Percentiles rank a stretch among this genome's conserved stretches.
Conservation (phyloP, 2,329 filamentous ascomycete genomes). For the Dactylonectria estremocensis region DNA sequence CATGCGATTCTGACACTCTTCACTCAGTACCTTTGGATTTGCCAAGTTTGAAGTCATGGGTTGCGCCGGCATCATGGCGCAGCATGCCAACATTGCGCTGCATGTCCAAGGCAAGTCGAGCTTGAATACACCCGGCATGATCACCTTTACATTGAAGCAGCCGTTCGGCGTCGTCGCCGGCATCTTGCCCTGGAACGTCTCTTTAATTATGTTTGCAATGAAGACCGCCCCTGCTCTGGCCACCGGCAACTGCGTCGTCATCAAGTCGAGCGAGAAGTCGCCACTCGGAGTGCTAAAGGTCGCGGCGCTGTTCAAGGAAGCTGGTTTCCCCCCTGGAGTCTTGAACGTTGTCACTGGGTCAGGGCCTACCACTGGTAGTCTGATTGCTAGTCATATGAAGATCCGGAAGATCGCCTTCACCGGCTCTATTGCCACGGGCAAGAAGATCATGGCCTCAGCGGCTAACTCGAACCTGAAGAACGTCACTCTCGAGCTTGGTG, state of each 20-base stretch:
- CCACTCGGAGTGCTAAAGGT: not conserved
- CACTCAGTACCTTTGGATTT: not conserved
- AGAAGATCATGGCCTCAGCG: slow-evolving; percentile 78
- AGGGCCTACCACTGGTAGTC: slow-evolving; percentile 3
- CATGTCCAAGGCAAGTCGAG: not conserved
- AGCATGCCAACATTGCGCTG: not conserved
- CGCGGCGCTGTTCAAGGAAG: slow-evolving; percentile 10
- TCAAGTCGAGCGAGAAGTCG: not conserved
- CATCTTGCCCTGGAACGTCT: slow-evolving; percentile 1
- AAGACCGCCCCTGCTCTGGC: not conserved
- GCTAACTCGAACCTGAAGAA: slow-evolving; percentile 70
- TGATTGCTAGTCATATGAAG: slow-evolving; percentile 32
- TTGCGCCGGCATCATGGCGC: not conserved
- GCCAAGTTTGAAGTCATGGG: not conserved
- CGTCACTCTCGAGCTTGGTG: slow-evolving; percentile 70
- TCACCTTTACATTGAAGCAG: not conserved
- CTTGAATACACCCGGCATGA: not conserved
- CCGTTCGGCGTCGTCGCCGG: not conserved
- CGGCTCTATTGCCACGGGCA: slow-evolving; percentile 76
- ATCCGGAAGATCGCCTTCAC: slow-evolving; percentile 32
- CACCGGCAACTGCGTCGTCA: not conserved
- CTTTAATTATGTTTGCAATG: not conserved
- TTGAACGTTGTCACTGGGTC: slow-evolving; percentile 35
- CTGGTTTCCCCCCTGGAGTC: slow-evolving; percentile 38
- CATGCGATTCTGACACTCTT: not conserved